Percentiles rank a stretch among this genome's conserved stretches.
These are phyloP conservation scores for Cordyceps militaris DNA, from an alignment of 2,329 filamentous ascomycete genomes.

Conservation along the genomic window DNA sequence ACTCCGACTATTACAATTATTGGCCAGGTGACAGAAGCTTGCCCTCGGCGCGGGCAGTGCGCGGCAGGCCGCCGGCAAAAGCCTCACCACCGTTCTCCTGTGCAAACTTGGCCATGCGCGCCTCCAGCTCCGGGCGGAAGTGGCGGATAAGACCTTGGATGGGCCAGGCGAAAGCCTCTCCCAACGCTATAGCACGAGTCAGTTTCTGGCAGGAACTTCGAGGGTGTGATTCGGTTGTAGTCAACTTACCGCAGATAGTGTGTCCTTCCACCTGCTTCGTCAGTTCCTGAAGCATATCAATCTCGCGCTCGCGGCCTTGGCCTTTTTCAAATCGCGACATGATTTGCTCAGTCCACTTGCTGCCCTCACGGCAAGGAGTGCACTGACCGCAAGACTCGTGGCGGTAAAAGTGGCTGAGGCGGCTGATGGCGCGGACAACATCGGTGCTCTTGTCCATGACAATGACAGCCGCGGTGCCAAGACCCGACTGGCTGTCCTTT, in stretches of 20 bases:
- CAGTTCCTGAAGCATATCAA: slow-evolving; percentile 98
- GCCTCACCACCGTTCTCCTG: slow-evolving; percentile 64
- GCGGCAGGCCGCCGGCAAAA: slow-evolving; percentile 82
- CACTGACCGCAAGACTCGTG: slow-evolving; percentile 98
- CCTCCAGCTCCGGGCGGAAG: slow-evolving; percentile 93
- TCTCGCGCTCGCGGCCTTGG: slow-evolving; percentile 80
- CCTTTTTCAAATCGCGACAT: slow-evolving; percentile 95
- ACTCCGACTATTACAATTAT: slow-evolving; percentile 42
- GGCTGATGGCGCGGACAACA: slow-evolving; percentile 86
- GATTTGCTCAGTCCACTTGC: slow-evolving; percentile 98
- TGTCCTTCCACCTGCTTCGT: slow-evolving; percentile 99
- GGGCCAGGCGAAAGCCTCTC: slow-evolving; percentile 97
- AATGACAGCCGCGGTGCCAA: slow-evolving; percentile 94
- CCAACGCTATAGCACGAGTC: slow-evolving; percentile 55
- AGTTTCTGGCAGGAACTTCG: slow-evolving; percentile 17
- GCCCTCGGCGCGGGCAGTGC: slow-evolving; percentile 67
- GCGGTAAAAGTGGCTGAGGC: slow-evolving; percentile 93
- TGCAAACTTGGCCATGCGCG: slow-evolving; percentile 75
- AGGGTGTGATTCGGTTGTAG: neutral
- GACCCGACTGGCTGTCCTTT: slow-evolving; percentile 95
- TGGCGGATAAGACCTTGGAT: slow-evolving; percentile 97
- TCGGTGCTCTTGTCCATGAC: slow-evolving; percentile 99
- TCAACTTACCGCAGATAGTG: slow-evolving; percentile 80
- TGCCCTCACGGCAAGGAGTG: slow-evolving; percentile 97
- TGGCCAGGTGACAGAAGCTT: slow-evolving; percentile 84